Base-by-base conservation (phyloP, 352 stramenopile genomes). In the Phytophthora pinifolia region DNA sequence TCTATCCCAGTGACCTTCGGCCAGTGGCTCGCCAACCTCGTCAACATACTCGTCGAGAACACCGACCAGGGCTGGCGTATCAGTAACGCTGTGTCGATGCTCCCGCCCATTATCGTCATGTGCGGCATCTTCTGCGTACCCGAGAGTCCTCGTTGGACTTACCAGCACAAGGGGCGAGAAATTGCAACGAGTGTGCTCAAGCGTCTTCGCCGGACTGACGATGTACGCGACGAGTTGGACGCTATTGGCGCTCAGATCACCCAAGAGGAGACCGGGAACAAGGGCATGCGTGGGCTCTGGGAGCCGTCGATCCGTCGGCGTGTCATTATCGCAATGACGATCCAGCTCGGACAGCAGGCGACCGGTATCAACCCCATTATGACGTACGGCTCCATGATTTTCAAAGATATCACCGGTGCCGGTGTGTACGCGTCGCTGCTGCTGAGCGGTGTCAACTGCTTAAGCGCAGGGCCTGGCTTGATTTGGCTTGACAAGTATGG, bases 241-340 rank as follows among this genome's bases (percentile, higher is more conserved):
- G 66, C 62, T 9, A 81, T 81, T n/a, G 62, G 61, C 17, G 64
- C 57, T 22, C 70, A 79, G 32, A 60, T 79, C 27, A 58, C 65
- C 1, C 41, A 66, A 36, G 70, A 74, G 35, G 50, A 55, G 15
- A 49, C 59, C 2, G 52, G 34, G 6, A 54, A 62, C 36, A 70
- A 65, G 25, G 67, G 67, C 1, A 34, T 59, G 10, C 62, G 38
- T 6, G 70, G 67, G 9, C 55, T 79, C 18, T 65, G 46, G 43
- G 63, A 67, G 29, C 60, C 50, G 14, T 68, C 52, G 20, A 56
- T 73, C 18, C 57, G 60, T 3, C 42, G 50, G 15, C 61, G 61
- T 54, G 48, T 70, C 15, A 46, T 66, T 29, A 70, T 66, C 10
- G 67, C 62, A 34, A 75, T 72, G 62, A 34, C 29, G 3, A 56